Conservation (phyloP, 768 basidiomycete genomes). For the Gymnopilus dilepis region DNA sequence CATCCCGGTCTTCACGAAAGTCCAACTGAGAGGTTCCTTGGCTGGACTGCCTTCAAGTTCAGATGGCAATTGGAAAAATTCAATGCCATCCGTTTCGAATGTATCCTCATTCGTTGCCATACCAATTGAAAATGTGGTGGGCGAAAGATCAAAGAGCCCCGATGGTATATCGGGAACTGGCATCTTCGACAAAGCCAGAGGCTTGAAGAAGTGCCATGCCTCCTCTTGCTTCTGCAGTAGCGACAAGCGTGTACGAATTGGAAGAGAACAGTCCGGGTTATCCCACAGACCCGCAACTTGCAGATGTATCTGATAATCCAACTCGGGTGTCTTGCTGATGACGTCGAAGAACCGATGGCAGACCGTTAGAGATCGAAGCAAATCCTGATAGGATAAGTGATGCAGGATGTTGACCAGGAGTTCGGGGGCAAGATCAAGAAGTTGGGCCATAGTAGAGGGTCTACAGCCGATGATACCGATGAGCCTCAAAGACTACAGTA, state of each 20-base stretch:
- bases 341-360: background rate
- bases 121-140: background rate
- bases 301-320: background rate
- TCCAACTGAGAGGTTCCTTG: background rate
- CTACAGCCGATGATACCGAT: too few species aligned
- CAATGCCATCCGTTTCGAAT: background rate
- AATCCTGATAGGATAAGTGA: background rate
- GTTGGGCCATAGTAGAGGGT: background rate
- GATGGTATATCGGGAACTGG: background rate
- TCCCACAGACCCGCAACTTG: slow-evolving; percentile 1
- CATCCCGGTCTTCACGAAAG: background rate
- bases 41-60: background rate
- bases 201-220: background rate
- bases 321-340: background rate
- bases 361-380: background rate
- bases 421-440: background rate
- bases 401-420: background rate
- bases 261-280: background rate
- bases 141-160: background rate
- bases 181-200: background rate
- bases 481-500: too few species aligned
- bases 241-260: background rate
- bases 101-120: background rate
- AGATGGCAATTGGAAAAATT: background rate
- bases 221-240: background rate